A percentile compares a stretch with the other conserved stretches of the same genome.
These are phyloP conservation scores for Penicillium daleae DNA, from an alignment of 495 filamentous ascomycete species.

Conservation along the genomic window DNA sequence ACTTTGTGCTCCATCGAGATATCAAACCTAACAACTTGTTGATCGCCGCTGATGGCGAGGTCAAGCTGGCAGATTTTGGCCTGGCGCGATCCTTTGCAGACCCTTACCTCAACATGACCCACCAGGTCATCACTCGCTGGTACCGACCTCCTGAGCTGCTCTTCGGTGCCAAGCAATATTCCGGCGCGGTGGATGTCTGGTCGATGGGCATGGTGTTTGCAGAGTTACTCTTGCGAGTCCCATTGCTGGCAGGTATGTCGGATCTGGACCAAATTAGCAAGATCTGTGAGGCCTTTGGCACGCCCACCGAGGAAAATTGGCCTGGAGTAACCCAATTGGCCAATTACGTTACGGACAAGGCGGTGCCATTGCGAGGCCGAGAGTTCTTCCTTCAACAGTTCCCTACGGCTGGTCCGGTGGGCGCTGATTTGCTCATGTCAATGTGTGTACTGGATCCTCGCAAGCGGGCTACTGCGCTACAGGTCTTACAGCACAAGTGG, in stretches of 20 bases:
- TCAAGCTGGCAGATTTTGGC: conserved; percentile 98
- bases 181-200: conserved; percentile 91
- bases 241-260: conserved; percentile 77
- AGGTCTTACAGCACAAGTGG: conserved; percentile 82
- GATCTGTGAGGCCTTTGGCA: conserved; percentile 84
- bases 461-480: conserved; percentile 73
- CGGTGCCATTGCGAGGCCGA: conserved; percentile 63
- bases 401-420: conserved; percentile 73
- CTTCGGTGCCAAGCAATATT: conserved; percentile 86
- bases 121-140: conserved; percentile 95
- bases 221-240: conserved; percentile 80
- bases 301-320: conserved; percentile 94
- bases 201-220: conserved; percentile 92
- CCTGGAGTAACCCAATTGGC: conserved; percentile 82
- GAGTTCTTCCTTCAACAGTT: conserved; percentile 75
- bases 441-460: conserved; percentile 86
- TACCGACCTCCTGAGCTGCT: conserved; percentile 94
- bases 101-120: conserved; percentile 85
- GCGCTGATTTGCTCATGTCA: conserved; percentile 82
- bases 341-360: conserved; percentile 65
- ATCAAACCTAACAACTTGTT: conserved; percentile 99
- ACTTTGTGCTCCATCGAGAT: conserved; percentile 92
- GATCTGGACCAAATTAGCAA: conserved; percentile 79
- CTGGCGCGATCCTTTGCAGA: conserved; percentile 87
- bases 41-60: conserved; percentile 86